Conservation (phyloP, 2,329 filamentous ascomycete species). For the Sordariomycetes sp. region DNA sequence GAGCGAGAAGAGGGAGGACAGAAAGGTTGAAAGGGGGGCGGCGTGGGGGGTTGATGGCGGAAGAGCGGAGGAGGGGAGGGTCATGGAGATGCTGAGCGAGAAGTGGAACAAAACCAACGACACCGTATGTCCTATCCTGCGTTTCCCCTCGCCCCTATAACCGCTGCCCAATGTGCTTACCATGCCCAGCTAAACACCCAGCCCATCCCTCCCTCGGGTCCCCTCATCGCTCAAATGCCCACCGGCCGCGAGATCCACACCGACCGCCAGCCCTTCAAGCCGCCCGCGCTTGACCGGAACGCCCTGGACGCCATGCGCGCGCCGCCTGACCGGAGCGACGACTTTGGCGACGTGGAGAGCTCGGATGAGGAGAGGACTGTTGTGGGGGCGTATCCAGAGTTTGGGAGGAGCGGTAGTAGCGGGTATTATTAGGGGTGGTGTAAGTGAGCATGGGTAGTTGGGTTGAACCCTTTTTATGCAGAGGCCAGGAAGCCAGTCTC, state of each 20-base stretch:
- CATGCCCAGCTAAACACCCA: constrained; percentile 66
- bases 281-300: constrained; percentile 53
- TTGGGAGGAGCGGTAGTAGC: not conserved
- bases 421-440: constrained; percentile 9
- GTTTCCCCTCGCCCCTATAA: not conserved
- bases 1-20: constrained; percentile 69
- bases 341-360: constrained; percentile 25
- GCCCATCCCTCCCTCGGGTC: constrained; percentile 57
- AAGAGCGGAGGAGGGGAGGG: constrained; percentile 69
- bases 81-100: constrained; percentile 74
- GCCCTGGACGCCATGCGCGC: constrained; percentile 52
- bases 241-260: constrained; percentile 79
- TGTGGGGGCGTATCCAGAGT: constrained; percentile 1
- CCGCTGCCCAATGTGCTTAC: not conserved
- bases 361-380: constrained; percentile 24
- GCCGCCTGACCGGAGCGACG: constrained; percentile 31
- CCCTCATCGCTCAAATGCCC: constrained; percentile 69
- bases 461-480: not conserved
- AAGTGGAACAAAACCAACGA: constrained; percentile 95
- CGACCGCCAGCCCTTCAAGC: constrained; percentile 51
- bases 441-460: not conserved
- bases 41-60: constrained; percentile 79
- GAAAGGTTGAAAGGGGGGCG: constrained; percentile 60
- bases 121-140: constrained; percentile 47
- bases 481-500: not conserved